Conservation (phyloP, 2,329 filamentous ascomycete species). For the Sporothrix variecibatus region DNA sequence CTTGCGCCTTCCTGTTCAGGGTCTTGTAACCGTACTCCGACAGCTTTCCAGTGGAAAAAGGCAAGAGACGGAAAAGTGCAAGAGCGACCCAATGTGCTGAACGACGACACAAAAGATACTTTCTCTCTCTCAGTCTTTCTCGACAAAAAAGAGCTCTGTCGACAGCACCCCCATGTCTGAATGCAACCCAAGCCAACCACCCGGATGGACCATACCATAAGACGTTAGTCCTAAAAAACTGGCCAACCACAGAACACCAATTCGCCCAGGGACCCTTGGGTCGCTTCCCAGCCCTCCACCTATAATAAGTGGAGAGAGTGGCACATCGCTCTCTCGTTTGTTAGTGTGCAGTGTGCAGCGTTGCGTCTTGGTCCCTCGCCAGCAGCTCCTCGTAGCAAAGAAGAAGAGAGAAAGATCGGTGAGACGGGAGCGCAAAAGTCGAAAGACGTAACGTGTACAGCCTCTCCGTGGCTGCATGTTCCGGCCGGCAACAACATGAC, state of each 20-base stretch:
- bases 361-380: background rate
- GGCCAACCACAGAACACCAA: conserved; percentile 14
- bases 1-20: conserved; percentile 14
- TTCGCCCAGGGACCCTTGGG: background rate
- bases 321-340: background rate
- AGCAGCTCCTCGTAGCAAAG: background rate
- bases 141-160: too few relatives aligned
- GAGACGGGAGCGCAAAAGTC: background rate
- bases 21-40: background rate
- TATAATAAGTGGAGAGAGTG: background rate
- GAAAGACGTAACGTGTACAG: background rate
- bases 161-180: conserved; percentile 6
- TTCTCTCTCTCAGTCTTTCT: background rate
- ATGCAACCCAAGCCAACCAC: conserved; percentile 2
- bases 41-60: background rate
- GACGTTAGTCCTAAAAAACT: background rate
- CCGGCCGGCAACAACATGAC: background rate
- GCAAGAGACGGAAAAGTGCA: background rate
- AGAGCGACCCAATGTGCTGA: background rate
- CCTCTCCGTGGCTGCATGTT: background rate
- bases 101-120: background rate
- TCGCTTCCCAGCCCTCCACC: background rate
- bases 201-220: background rate
- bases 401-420: background rate
- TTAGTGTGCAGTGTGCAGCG: background rate